Evolutionary conservation across 306 rosid genomes (phyloP).

Genomic region (Vigna mungo): DNA sequence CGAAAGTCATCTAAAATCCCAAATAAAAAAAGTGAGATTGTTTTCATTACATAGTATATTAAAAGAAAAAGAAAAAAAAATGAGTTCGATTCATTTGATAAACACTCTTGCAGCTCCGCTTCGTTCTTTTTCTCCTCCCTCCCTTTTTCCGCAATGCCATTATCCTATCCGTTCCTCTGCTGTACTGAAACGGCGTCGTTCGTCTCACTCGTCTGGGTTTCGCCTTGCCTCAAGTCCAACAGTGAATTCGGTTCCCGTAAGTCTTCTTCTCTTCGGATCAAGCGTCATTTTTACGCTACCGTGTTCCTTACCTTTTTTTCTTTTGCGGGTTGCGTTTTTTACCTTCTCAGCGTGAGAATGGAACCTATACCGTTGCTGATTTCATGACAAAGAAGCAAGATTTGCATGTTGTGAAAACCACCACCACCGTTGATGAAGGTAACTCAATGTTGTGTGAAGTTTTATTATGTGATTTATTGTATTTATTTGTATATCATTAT

Average conservation of each 20-base stretch:
- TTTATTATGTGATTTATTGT: constrained; percentile 6
- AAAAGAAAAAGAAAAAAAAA: background rate
- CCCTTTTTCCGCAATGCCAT: constrained; percentile 41
- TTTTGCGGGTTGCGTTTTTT: background rate
- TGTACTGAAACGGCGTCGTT: constrained; percentile 44
- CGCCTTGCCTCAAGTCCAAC: constrained; percentile 44
- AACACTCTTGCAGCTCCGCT: constrained; percentile 37
- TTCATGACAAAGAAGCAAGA: constrained; percentile 82
- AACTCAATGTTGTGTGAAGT: background rate
- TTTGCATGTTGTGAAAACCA: constrained; percentile 70
- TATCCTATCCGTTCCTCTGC: constrained; percentile 26
- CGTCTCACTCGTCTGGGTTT: constrained; percentile 24
- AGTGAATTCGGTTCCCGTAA: constrained; percentile 63
- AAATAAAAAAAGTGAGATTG: background rate
- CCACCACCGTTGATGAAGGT: constrained; percentile 90
- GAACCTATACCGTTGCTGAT: constrained; percentile 74
- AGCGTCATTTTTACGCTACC: constrained; percentile 29
- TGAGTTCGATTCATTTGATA: constrained; percentile 59
- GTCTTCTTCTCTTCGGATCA: constrained; percentile 39
- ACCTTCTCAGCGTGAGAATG: constrained; percentile 58
- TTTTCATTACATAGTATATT: background rate
- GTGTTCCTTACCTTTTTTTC: background rate
- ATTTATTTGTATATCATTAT: background rate
- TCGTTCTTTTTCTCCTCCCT: constrained; percentile 28
- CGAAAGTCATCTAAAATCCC: background rate